A percentile compares a stretch with the other conserved stretches of the same genome.
phyloP scores from a whole-genome alignment of 2,329 filamentous ascomycete species.

The Aspergillus fructus region DNA sequence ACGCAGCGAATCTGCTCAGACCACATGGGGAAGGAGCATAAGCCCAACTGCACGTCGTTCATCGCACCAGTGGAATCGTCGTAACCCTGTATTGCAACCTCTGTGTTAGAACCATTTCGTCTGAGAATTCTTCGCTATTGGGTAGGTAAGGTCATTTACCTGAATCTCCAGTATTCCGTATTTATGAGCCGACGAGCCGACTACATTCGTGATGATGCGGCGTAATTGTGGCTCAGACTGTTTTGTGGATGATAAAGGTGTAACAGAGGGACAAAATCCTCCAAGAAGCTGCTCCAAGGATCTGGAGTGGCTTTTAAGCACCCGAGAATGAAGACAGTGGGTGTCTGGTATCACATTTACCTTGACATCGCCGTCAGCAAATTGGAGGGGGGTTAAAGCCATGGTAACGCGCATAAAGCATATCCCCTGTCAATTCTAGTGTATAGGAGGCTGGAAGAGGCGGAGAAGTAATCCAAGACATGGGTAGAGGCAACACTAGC shows the following conservation, averaged over 20 bases:
- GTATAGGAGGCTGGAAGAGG: not conserved
- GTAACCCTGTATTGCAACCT: not conserved
- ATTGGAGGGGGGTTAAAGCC: slow-evolving; percentile 32
- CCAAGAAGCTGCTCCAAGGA: slow-evolving; percentile 1
- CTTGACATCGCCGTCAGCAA: slow-evolving; percentile 40
- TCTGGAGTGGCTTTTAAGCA: slow-evolving; percentile 6
- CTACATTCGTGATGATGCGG: slow-evolving; percentile 1
- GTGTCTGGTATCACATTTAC: slow-evolving; percentile 37
- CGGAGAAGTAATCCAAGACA: not conserved
- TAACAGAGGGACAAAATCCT: not conserved
- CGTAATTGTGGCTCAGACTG: not conserved
- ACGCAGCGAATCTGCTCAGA: slow-evolving; percentile 5
- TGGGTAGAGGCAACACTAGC: not conserved
- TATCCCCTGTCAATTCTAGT: not conserved
- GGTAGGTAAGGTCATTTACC: not conserved
- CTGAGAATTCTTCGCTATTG: not conserved
- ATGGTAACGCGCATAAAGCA: not conserved
- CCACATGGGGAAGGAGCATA: slow-evolving; percentile 8
- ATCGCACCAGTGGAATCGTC: not conserved
- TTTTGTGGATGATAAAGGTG: not conserved
- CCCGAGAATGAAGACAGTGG: slow-evolving; percentile 40
- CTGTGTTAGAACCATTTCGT: not conserved
- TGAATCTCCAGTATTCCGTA: slow-evolving; percentile 13
- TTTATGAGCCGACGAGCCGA: slow-evolving; percentile 8
- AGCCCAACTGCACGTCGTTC: not conserved